Evolutionary conservation across 768 basidiomycete genomes (phyloP).

Genomic region (Suillus variegatus): DNA sequence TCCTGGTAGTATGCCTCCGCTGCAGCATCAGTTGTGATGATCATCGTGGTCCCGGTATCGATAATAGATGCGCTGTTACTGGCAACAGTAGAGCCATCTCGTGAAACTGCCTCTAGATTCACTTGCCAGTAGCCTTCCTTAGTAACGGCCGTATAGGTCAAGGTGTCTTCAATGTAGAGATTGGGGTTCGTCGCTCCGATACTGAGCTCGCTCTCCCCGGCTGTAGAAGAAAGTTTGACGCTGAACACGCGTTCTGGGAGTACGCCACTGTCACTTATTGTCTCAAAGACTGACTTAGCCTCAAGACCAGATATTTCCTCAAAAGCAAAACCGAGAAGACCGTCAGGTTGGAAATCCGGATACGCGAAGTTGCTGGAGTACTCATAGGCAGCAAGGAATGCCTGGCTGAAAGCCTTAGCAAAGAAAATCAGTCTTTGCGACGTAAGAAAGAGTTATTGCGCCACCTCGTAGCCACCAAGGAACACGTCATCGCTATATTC

Average conservation of each 20-base stretch:
- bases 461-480: slow-evolving; percentile 38
- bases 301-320: slow-evolving; percentile 36
- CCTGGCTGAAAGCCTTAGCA: slow-evolving; percentile 38
- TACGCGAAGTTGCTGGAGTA: slow-evolving; percentile 34
- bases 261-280: slow-evolving; percentile 39
- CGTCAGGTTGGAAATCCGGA: slow-evolving; percentile 36
- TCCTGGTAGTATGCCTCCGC: slow-evolving; percentile 33
- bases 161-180: slow-evolving; percentile 43
- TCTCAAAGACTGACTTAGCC: slow-evolving; percentile 44
- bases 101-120: slow-evolving; percentile 28
- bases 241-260: slow-evolving; percentile 43
- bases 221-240: slow-evolving; percentile 45
- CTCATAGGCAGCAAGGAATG: slow-evolving; percentile 44
- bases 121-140: slow-evolving; percentile 41
- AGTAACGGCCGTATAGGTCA: slow-evolving; percentile 40
- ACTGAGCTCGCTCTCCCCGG: slow-evolving; percentile 50
- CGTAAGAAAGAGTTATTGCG: slow-evolving; percentile 10
- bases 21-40: slow-evolving; percentile 24
- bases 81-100: slow-evolving; percentile 21
- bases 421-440: neutral
- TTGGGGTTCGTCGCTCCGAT: slow-evolving; percentile 53
- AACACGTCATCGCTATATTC: slow-evolving; percentile 46
- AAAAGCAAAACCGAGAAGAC: slow-evolving; percentile 47
- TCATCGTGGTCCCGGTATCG: slow-evolving; percentile 34
- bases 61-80: slow-evolving; percentile 32